Percentiles rank a stretch among this genome's conserved stretches.
phyloP scores from a whole-genome alignment of 164 flowering plant species.

The Pachysandra terminalis region DNA sequence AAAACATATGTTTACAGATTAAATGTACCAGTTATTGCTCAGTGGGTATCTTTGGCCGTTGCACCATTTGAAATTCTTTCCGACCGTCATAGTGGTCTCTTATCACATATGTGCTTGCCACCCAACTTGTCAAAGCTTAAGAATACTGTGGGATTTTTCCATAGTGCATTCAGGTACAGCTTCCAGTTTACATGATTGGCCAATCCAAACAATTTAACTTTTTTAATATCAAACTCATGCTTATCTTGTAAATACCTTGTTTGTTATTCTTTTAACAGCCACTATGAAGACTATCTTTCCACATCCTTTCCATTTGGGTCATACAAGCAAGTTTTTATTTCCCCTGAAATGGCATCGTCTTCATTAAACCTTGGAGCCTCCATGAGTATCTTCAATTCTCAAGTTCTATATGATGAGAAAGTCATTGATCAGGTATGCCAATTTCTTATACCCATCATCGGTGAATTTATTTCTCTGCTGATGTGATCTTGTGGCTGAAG shows the following conservation, averaged over 20 bases:
- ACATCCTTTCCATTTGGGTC: constrained; percentile 93
- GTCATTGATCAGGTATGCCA: constrained; percentile 82
- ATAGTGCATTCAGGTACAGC: constrained; percentile 75
- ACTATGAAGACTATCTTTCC: constrained; percentile 81
- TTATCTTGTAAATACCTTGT: neutral
- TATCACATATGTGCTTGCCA: constrained; percentile 80
- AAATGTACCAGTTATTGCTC: constrained; percentile 74
- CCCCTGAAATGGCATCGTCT: constrained; percentile 81
- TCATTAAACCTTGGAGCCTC: constrained; percentile 77
- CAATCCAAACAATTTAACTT: no score
- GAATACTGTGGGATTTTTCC: constrained; percentile 78
- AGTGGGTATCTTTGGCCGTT: constrained; percentile 80
- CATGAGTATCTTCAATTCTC: constrained; percentile 77
- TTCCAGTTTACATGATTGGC: neutral
- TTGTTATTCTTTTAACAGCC: constrained; percentile 52
- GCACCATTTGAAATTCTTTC: constrained; percentile 86
- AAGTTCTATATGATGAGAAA: constrained; percentile 85
- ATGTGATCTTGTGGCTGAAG: neutral
- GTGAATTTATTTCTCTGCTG: neutral
- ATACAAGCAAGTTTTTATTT: constrained; percentile 86
- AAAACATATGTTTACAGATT: constrained; percentile 82
- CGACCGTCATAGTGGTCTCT: constrained; percentile 47
- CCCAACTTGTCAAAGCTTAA: constrained; percentile 51
- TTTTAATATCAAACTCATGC: neutral
- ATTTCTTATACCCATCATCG: neutral